phyloP scores from a whole-genome alignment of 345 rosid genomes.

The Melaleuca alternifolia region DNA sequence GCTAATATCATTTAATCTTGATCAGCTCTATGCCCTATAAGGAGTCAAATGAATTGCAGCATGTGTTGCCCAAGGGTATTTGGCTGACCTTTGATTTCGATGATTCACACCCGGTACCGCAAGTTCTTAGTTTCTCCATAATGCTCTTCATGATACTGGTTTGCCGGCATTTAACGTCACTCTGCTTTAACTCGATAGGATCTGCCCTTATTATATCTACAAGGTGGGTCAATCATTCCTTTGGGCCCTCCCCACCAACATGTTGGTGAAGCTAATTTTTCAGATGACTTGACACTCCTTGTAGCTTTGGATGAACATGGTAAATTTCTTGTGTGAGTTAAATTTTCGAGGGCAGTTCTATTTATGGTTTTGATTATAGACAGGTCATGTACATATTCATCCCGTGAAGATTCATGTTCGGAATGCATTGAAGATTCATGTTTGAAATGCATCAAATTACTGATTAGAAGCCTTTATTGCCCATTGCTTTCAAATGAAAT shows the following conservation, averaged over 20 bases:
- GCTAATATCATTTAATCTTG: constrained; percentile 3
- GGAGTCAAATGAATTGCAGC: constrained; percentile 35
- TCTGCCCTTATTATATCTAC: constrained; percentile 72
- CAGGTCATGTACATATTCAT: background rate
- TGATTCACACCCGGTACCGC: constrained; percentile 74
- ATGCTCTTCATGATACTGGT: background rate
- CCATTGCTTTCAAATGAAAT: background rate
- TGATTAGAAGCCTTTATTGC: background rate
- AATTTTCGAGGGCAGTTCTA: background rate
- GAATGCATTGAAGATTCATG: background rate
- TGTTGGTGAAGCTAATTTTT: constrained; percentile 47
- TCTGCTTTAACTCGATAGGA: constrained; percentile 34
- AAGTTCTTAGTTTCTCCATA: background rate
- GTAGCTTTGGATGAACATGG: constrained; percentile 82
- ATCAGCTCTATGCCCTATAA: constrained; percentile 40
- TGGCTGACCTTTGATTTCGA: constrained; percentile 79
- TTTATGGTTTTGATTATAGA: background rate
- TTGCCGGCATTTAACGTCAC: background rate
- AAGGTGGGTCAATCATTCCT: constrained; percentile 82
- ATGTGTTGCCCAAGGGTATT: constrained; percentile 53
- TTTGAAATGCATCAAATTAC: background rate
- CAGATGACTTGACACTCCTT: constrained; percentile 69
- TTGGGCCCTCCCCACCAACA: constrained; percentile 57
- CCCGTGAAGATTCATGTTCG: background rate
- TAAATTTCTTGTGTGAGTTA: constrained; percentile 11